A percentile compares a stretch with the other conserved stretches of the same genome.
Evolutionary conservation across 805 yeast species (phyloP).

Genomic region (Wickerhamiella occidentalis): DNA sequence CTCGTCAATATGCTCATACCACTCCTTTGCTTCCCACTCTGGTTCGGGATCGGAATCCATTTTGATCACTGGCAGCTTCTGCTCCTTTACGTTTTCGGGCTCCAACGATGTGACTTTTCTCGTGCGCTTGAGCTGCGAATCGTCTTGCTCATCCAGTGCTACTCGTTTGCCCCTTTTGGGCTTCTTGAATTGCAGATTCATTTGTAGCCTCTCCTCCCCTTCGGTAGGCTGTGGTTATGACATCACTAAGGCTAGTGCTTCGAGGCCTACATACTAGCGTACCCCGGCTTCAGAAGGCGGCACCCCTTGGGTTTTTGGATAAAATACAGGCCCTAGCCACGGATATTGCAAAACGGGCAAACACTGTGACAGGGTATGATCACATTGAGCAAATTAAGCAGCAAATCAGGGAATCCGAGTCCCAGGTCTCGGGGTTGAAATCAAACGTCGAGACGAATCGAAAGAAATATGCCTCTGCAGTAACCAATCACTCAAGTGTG

Average conservation of each 20-base stretch:
- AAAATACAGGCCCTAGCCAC: constrained; percentile 27
- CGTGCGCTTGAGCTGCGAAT: neutral
- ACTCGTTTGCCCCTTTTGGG: neutral
- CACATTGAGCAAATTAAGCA: constrained; percentile 60
- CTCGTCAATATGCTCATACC: constrained; percentile 21
- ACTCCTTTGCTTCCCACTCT: constrained; percentile 9
- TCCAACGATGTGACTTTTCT: constrained; percentile 3
- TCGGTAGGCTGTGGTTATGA: no score
- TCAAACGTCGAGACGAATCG: constrained; percentile 34
- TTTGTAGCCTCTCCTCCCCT: neutral
- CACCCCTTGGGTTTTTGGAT: constrained; percentile 19
- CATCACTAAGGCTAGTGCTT: neutral
- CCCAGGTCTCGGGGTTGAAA: constrained; percentile 38
- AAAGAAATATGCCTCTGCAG: constrained; percentile 26
- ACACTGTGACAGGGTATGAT: constrained; percentile 86
- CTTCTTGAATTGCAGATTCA: constrained; percentile 9
- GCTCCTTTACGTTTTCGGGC: neutral
- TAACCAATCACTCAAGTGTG: constrained; percentile 41
- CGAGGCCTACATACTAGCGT: constrained; percentile 1
- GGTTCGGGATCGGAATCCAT: neutral
- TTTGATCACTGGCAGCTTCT: neutral
- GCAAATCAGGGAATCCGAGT: constrained; percentile 46
- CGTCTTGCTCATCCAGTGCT: neutral
- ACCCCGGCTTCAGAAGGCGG: neutral
- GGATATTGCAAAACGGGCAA: constrained; percentile 43